These are phyloP conservation scores for Brassica nigra DNA, from an alignment of 345 rosid species.

Conservation along the genomic window DNA sequence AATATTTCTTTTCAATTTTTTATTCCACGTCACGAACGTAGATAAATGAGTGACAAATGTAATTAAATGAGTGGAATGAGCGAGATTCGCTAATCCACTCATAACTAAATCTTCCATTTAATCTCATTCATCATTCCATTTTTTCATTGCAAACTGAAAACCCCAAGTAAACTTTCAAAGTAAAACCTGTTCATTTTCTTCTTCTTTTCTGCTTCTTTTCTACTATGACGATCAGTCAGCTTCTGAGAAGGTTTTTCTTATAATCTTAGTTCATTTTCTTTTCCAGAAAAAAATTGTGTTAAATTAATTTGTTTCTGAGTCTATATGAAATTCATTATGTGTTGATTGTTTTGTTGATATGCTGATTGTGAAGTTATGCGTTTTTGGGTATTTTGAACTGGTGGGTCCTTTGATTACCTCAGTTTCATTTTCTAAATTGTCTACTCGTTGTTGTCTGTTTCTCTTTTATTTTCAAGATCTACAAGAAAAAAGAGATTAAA, in stretches of 20 bases:
- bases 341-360: not conserved
- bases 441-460: not conserved
- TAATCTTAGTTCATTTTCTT: not conserved
- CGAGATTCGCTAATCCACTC: not conserved
- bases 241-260: not conserved
- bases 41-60: not conserved
- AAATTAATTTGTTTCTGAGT: not conserved
- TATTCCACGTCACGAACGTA: not conserved
- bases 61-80: not conserved
- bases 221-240: not conserved
- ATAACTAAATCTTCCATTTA: not conserved
- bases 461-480: conserved; percentile 20
- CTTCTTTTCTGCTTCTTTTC: not conserved
- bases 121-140: not conserved
- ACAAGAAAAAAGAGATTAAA: not conserved
- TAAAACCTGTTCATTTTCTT: not conserved
- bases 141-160: not conserved
- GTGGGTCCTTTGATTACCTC: conserved; percentile 16
- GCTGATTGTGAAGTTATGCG: not conserved
- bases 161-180: not conserved
- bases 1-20: not conserved
- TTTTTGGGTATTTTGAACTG: conserved; percentile 1
- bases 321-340: not conserved
- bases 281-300: not conserved
- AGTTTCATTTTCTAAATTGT: not conserved